A percentile compares a stretch with the other conserved stretches of the same genome.
Conservation (phyloP, 129 eudicot genomes). For the Pseudognaphalium luteoalbum region DNA sequence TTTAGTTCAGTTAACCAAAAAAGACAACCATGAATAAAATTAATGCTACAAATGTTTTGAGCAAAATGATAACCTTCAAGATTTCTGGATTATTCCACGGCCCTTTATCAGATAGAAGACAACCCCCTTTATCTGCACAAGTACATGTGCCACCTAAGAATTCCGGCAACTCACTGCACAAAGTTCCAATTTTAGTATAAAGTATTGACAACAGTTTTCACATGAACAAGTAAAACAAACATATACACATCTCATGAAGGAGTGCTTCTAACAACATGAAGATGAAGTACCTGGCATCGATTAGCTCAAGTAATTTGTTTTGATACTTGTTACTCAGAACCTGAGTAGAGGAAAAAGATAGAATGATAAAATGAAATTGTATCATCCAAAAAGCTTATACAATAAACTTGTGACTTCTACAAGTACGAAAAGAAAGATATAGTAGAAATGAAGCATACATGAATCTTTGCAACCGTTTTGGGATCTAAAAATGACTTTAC, state of each 20-base stretch:
- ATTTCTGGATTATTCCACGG: slow-evolving; percentile 93
- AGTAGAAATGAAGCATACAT: slow-evolving; percentile 42
- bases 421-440: slow-evolving; percentile 1
- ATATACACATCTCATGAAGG: slow-evolving; percentile 1
- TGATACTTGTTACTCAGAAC: slow-evolving; percentile 85
- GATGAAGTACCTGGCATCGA: slow-evolving; percentile 68
- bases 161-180: slow-evolving; percentile 86
- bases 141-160: slow-evolving; percentile 85
- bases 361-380: neutral
- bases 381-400: neutral
- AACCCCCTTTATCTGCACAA: slow-evolving; percentile 88
- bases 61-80: slow-evolving; percentile 48
- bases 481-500: slow-evolving; percentile 88
- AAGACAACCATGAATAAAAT: neutral
- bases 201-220: slow-evolving; percentile 5
- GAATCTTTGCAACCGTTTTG: slow-evolving; percentile 89
- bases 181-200: slow-evolving; percentile 7
- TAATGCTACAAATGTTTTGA: neutral
- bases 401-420: neutral
- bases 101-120: slow-evolving; percentile 89
- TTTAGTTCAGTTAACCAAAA: neutral
- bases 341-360: slow-evolving; percentile 34
- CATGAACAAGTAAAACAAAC: neutral
- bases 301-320: slow-evolving; percentile 75
- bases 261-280: neutral